Evolutionary conservation across 2,329 filamentous ascomycete species (phyloP), one percentile per base, ranked within the genome.

Genomic region (Colletotrichum acutatum): DNA sequence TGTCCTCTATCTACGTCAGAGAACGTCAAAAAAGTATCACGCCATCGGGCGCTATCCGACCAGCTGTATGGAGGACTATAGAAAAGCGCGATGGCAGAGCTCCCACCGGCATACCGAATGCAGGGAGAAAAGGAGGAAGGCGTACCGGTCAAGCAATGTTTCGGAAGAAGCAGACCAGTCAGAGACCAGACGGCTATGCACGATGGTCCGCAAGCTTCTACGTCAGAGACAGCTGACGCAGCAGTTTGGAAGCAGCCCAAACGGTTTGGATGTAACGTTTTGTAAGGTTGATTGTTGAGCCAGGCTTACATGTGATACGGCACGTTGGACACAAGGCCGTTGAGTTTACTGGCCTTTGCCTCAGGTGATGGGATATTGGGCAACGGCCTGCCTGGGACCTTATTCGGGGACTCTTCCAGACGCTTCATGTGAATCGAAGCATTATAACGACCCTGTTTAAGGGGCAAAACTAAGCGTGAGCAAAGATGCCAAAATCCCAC

Each of bases 21-120:
- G 37, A 42, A 14, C 42, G 42, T 49, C 42, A 11, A 22, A 49
- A 49, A 6, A 49, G 19, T 19, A 49, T n/a, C 42, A 49, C 16
- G 42, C 42, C 6, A n/a, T n/a, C 42, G 42, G 42, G 42, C 16
- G 26, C 7, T 46, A 5, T 24, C 8, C 37, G 9, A 19, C 86
- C 81, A 66, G 42, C 34, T 37, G 52, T 11, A 16, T 30, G n/a
- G 3, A 14, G 42, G 19, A 5, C 19, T 7, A 49, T 49, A 49
- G 0, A 22, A 49, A 1, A 3, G 19, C 8, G 3, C 12, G 3
- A 22, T 7, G 37, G 24, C n/a, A 52, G 49, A n/a, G 16, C n/a
- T 24, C n/a, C 34, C 26, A 26, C 14, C 37, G 62, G 42, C 22
- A 32, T 59, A 53, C 53, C 22, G 32, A 19, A 37, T 66, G 61